A percentile compares a stretch with the other conserved stretches of the same genome.
Evolutionary conservation across 164 flowering plant species (phyloP).

Genomic region (Santalum album): DNA sequence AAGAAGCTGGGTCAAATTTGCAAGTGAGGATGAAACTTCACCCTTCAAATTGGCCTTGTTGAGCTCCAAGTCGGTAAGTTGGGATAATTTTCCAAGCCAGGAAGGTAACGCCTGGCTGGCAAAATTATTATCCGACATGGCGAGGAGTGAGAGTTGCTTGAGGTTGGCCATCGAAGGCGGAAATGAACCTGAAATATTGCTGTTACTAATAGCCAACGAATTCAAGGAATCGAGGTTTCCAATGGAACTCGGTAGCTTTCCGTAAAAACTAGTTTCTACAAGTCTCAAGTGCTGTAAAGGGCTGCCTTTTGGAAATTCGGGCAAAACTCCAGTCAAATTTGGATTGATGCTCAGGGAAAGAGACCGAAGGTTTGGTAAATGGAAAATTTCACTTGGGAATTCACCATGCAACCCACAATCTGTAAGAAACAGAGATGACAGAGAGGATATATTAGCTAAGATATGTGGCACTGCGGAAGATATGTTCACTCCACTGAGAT

Average conservation of each 20-base stretch:
- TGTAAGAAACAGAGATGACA: slow-evolving; percentile 2
- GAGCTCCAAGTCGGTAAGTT: background rate
- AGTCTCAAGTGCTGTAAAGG: background rate
- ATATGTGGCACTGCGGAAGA: slow-evolving; percentile 8
- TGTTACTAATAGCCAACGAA: background rate
- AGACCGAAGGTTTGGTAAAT: slow-evolving; percentile 7
- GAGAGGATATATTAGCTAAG: slow-evolving; percentile 10
- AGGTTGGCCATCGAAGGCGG: slow-evolving; percentile 14
- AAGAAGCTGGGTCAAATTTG: slow-evolving; percentile 9
- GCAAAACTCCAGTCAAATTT: slow-evolving; percentile 13
- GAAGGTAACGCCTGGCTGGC: background rate
- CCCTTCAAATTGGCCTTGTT: slow-evolving; percentile 3
- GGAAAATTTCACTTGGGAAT: slow-evolving; percentile 13
- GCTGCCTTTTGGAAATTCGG: slow-evolving; percentile 7
- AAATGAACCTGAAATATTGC: slow-evolving; percentile 12
- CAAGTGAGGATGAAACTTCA: slow-evolving; percentile 11
- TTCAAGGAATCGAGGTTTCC: slow-evolving; percentile 13
- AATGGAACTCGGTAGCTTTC: slow-evolving; percentile 17
- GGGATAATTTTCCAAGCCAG: background rate
- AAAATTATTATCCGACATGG: slow-evolving; percentile 3
- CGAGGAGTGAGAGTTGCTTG: background rate
- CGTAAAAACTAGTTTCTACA: slow-evolving; percentile 2
- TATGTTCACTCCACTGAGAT: slow-evolving; percentile 8
- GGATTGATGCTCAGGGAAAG: slow-evolving; percentile 3
- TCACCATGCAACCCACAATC: slow-evolving; percentile 13